phyloP scores from a whole-genome alignment of 495 filamentous ascomycete genomes.

The Penicillium chermesinum region DNA sequence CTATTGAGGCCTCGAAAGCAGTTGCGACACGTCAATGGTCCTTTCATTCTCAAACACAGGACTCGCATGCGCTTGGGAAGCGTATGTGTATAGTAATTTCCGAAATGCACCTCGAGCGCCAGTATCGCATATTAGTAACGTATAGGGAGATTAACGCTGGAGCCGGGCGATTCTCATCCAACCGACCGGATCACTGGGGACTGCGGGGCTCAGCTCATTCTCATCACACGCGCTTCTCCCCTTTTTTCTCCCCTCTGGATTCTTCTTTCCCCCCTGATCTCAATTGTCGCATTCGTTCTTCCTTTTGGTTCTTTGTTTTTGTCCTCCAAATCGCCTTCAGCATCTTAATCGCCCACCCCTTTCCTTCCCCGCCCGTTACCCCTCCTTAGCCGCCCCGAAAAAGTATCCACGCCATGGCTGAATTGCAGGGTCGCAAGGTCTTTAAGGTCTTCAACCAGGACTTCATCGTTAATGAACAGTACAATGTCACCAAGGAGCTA shows the following conservation, averaged over 20 bases:
- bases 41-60: no score
- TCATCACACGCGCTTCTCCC: conserved; percentile 10
- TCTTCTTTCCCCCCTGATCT: conserved; percentile 6
- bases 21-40: no score
- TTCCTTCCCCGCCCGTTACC: conserved; percentile 3
- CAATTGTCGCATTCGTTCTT: conserved; percentile 4
- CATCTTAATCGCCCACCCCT: background rate
- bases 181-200: conserved; percentile 20
- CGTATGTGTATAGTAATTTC: no score
- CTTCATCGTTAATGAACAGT: conserved; percentile 96
- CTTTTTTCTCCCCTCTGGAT: conserved; percentile 4
- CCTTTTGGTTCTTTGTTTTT: conserved; percentile 4
- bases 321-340: conserved; percentile 9
- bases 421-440: conserved; percentile 81
- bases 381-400: background rate
- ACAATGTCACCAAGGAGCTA: conserved; percentile 97
- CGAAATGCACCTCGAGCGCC: no score
- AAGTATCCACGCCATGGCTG: conserved; percentile 51
- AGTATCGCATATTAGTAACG: background rate
- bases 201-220: conserved; percentile 23
- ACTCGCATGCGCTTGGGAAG: no score
- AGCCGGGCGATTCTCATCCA: conserved; percentile 6
- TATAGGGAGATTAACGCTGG: background rate
- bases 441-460: conserved; percentile 99
- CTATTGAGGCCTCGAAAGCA: no score